A percentile compares a stretch with the other conserved stretches of the same genome.
Evolutionary conservation across 495 filamentous ascomycete genomes (phyloP).

Genomic region (Talaromyces nanjingensis): DNA sequence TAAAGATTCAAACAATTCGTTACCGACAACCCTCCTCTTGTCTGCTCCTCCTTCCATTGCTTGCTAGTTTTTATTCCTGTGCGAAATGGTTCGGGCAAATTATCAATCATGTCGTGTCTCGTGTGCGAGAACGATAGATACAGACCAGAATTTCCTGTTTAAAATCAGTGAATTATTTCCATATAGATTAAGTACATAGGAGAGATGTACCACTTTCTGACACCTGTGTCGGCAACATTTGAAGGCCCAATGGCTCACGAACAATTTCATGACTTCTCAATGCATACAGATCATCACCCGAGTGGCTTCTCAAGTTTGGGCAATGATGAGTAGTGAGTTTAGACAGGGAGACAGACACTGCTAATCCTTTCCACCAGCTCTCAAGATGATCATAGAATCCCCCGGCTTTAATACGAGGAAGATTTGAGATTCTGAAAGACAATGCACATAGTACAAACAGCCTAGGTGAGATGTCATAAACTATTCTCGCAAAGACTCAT

Average conservation of each 20-base stretch:
- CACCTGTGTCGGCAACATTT: background rate
- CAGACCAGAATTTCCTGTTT: background rate
- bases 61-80: background rate
- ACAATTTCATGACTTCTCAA: background rate
- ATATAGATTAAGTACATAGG: background rate
- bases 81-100: background rate
- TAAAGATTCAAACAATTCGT: background rate
- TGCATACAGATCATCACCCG: background rate
- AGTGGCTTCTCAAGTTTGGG: too few relatives aligned
- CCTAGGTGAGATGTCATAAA: background rate
- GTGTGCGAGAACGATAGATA: background rate
- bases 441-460: background rate
- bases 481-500: background rate
- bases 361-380: background rate
- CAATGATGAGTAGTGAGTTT: background rate
- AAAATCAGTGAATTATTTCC: background rate
- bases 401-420: background rate
- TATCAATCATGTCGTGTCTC: background rate
- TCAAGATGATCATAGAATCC: background rate
- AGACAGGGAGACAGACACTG: background rate
- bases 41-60: background rate
- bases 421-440: background rate
- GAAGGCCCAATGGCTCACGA: background rate
- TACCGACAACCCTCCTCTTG: background rate
- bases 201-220: background rate